Evolutionary conservation across 768 basidiomycete genomes (phyloP), one percentile per base, ranked within the genome.

Genomic region (Aureoboletus auriporus): DNA sequence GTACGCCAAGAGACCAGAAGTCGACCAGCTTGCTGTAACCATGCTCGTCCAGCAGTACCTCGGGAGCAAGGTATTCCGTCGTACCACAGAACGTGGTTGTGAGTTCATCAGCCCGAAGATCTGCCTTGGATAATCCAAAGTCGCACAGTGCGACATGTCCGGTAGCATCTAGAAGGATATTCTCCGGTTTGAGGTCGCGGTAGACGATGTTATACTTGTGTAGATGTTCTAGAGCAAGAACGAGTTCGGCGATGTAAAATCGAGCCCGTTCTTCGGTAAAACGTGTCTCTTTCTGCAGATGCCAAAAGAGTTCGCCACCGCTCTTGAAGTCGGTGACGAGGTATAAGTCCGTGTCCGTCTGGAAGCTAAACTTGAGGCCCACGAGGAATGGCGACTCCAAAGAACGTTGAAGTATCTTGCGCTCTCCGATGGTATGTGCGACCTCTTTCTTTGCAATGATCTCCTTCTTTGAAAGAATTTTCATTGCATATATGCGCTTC

Each of bases 21-120:
- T 99, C 96, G 57, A 99, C 96, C 42, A 96, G 84, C 70, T 98
- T 98, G 39, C 89, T 92, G 69, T 99, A 98, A 11, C 96, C 96
- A 55, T 95, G 93, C 62, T 98, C 96, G 66, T 97, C 94, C 37
- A 99, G 79, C 9, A 99, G 78, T n/a, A 99, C 95, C 63, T 99
- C 96, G 0, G 96, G 96, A 0, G 96, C 96, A 43, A 99, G 89
- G 66, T 99, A 98, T 65, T 93, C 95, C 9, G 96, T 98, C 28
- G 96, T 99, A 33, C 96, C 96, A 64, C 96, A 98, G 67, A 99
- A 99, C 1, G 96, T 98, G 49, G 94, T 97, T n/a, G 96, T 98
- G 49, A 99, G 77, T 64, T 98, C 89, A 64, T 95, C 92, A 4
- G 92, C 77, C 0, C 87, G 84, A 4, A 97, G 75, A 73, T 98